Percentiles rank a stretch among this genome's conserved stretches.
phyloP scores from a whole-genome alignment of 148 eudicot species.

The Heliosperma pusillum region DNA sequence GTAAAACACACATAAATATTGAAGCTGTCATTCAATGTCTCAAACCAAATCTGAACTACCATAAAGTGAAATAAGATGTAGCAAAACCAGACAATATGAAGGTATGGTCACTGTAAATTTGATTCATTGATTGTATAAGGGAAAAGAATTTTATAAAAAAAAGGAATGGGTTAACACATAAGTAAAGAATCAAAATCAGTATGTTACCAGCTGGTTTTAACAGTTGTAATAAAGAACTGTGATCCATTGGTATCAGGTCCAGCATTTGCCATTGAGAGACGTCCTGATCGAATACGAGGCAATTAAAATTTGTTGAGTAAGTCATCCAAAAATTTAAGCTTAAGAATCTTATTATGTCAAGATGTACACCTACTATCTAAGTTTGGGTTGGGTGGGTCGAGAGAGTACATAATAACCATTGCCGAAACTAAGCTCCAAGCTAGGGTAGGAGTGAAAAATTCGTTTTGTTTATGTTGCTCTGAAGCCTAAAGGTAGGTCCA shows the following conservation, averaged over 20 bases:
- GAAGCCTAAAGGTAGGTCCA: too few relatives aligned
- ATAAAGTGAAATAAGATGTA: background rate
- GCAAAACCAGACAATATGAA: background rate
- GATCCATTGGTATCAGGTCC: conserved; percentile 59
- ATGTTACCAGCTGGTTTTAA: conserved; percentile 36
- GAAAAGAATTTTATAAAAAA: background rate
- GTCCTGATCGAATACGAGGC: conserved; percentile 34
- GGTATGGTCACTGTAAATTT: background rate
- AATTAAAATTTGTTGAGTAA: background rate
- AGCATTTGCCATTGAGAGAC: conserved; percentile 80
- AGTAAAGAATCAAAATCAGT: background rate
- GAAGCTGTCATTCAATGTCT: background rate
- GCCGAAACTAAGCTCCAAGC: background rate
- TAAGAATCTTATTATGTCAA: background rate
- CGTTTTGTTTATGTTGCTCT: too few relatives aligned
- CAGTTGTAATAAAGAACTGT: conserved; percentile 34
- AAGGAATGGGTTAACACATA: background rate
- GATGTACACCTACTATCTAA: background rate
- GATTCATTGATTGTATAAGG: background rate
- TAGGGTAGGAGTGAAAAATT: background rate
- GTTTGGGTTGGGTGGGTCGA: background rate
- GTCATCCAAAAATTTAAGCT: background rate
- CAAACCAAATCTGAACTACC: background rate
- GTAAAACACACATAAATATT: background rate
- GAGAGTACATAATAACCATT: too few relatives aligned